Base-by-base conservation (phyloP, 2,329 filamentous ascomycete genomes). In the Gnomoniopsis sp. region DNA sequence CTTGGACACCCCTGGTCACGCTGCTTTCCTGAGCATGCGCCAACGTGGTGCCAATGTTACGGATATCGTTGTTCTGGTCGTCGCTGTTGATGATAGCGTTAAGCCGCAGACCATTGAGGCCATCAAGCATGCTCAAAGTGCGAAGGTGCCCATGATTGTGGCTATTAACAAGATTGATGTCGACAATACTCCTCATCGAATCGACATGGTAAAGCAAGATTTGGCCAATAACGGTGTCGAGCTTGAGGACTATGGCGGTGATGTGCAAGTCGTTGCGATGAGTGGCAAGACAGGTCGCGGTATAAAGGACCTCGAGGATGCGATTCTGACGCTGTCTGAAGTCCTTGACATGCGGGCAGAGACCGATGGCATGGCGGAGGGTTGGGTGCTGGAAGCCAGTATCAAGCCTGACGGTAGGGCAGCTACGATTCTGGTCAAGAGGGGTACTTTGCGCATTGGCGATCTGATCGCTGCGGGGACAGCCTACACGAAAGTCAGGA, bases 21-120 rank as follows among this genome's bases (percentile, higher is more conserved):
- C 93, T 30, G 96, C 95, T 0, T 99, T 99, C 74, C 77, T 98
- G 65, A 90, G 88, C 43, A 99, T 99, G 95, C 88, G 95, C 34
- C 91, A 96, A 71, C 88, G 95, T 65, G 96, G 95, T 63, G 96
- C 95, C 34, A 91, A 93, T 62, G 92, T 98, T 51, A 99, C 96
- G 0, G 95, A 99, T 70, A 97, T 99, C 65, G 91, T 99, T 15
- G 88, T 99, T 46, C 77, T 99, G 21, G 95, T 99, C 0, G 93
- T 99, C 22, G 95, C 95, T 7, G 93, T 93, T 10, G 95, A 99
- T 70, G 96, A 99, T 71, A 95, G 92, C 70, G 93, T 99, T 66
- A 99, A 95, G 79, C 95, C 95, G 3, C 95, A 99, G 70, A 99
- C 96, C 0, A 79, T 98, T 2, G 95, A 99, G 77, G 95, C 95